phyloP scores from a whole-genome alignment of 345 rosid species.

The Diplotaxis tenuifolia region DNA sequence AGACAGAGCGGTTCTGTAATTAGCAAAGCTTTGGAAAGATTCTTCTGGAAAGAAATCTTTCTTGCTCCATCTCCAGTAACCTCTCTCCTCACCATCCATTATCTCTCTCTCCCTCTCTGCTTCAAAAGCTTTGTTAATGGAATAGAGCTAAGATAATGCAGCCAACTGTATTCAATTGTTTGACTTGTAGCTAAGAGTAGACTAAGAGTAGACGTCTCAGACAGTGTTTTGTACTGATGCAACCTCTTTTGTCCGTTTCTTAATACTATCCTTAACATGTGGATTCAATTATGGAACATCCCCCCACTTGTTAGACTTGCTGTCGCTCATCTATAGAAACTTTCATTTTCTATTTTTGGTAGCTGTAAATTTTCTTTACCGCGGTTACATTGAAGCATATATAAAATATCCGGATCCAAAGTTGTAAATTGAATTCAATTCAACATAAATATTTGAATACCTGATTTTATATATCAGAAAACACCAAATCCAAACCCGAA shows the following conservation, averaged over 20 bases:
- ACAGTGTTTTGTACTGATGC: slow-evolving; percentile 1
- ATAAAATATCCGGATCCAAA: no score
- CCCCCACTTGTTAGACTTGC: slow-evolving; percentile 3
- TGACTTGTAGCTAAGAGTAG: slow-evolving; percentile 13
- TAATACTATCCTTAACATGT: neutral
- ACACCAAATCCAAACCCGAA: no score
- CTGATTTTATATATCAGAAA: no score
- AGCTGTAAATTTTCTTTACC: neutral
- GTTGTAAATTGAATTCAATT: no score
- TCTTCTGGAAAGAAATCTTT: slow-evolving; percentile 61
- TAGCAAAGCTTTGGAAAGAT: slow-evolving; percentile 56
- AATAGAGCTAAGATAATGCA: neutral
- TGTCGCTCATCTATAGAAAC: neutral
- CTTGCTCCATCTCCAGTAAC: slow-evolving; percentile 34
- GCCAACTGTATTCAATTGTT: neutral
- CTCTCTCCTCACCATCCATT: slow-evolving; percentile 33
- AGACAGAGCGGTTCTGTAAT: slow-evolving; percentile 50
- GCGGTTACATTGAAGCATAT: neutral
- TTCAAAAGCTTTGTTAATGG: slow-evolving; percentile 6
- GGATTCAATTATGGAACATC: neutral
- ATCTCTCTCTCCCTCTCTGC: slow-evolving; percentile 8
- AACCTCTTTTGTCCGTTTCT: neutral
- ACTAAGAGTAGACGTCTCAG: neutral
- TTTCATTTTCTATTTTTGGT: neutral
- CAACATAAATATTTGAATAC: no score